Evolutionary conservation across 2,329 filamentous ascomycete genomes (phyloP).

Genomic region (Capronia americana): DNA sequence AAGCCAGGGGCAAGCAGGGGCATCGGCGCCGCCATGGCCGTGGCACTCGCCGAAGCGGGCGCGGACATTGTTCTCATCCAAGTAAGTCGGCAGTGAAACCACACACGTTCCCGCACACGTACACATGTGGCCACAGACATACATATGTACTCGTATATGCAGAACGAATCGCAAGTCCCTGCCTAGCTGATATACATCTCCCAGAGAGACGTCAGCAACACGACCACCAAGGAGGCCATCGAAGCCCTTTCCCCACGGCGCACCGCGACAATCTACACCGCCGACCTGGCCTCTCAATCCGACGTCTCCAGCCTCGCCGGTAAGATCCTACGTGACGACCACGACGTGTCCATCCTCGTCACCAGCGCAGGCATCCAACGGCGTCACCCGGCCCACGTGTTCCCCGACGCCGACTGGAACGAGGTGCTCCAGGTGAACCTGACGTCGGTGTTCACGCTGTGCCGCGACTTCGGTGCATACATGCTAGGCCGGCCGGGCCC

Average conservation of each 20-base stretch:
- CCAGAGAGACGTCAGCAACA: constrained; percentile 59
- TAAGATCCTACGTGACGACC: constrained; percentile 48
- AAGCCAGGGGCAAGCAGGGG: constrained; percentile 48
- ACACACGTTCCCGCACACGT: too few relatives aligned
- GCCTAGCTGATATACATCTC: not conserved
- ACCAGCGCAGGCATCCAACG: constrained; percentile 89
- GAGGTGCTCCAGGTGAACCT: constrained; percentile 88
- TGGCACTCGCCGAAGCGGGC: constrained; percentile 55
- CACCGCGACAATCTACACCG: constrained; percentile 52
- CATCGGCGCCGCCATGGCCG: constrained; percentile 56
- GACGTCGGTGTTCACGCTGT: constrained; percentile 77
- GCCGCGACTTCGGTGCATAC: constrained; percentile 78
- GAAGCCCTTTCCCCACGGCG: constrained; percentile 47
- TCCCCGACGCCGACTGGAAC: constrained; percentile 78
- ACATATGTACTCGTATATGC: not conserved
- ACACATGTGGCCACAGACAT: not conserved
- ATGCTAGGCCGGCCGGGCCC: constrained; percentile 66
- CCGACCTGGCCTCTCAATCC: constrained; percentile 52
- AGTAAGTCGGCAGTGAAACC: constrained; percentile 11
- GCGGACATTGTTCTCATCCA: constrained; percentile 53
- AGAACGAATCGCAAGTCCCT: not conserved
- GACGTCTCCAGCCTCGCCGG: constrained; percentile 51
- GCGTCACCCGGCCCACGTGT: constrained; percentile 74
- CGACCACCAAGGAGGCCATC: constrained; percentile 48
- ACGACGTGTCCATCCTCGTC: constrained; percentile 76